phyloP scores from a whole-genome alignment of 1,284 basidiomycete genomes.

The Heterobasidion irregulare region DNA sequence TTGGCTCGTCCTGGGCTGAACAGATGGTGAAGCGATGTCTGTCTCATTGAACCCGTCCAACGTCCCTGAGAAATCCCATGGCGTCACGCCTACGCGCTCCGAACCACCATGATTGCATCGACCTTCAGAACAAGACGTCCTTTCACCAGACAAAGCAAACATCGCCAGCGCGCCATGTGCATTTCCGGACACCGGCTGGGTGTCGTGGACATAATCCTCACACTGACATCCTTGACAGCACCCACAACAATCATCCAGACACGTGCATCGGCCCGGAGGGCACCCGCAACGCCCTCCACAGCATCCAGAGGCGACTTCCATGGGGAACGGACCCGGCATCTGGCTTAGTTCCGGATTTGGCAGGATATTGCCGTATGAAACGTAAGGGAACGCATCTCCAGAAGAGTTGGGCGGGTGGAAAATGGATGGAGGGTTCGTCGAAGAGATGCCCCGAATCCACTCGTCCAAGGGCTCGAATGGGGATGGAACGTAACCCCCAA shows the following conservation, averaged over 20 bases:
- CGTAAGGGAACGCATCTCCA: background rate
- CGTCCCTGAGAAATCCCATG: too few relatives aligned
- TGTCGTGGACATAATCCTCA: constrained; percentile 13
- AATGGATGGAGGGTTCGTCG: background rate
- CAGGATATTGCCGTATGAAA: constrained; percentile 4
- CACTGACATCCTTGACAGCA: constrained; percentile 25
- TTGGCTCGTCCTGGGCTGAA: too few relatives aligned
- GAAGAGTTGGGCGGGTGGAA: background rate
- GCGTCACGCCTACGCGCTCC: too few relatives aligned
- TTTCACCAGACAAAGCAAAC: constrained; percentile 22
- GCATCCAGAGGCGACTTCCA: constrained; percentile 14
- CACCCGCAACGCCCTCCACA: constrained; percentile 27
- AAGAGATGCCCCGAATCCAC: constrained; percentile 10
- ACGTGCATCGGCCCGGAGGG: constrained; percentile 23
- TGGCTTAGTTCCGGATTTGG: constrained; percentile 7
- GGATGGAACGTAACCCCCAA: constrained; percentile 5
- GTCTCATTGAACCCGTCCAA: too few relatives aligned
- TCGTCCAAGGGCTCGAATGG: constrained; percentile 10
- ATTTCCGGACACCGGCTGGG: constrained; percentile 8
- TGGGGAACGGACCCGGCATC: constrained; percentile 7
- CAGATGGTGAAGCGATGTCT: too few relatives aligned
- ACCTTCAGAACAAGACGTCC: constrained; percentile 16
- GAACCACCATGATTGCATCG: too few relatives aligned
- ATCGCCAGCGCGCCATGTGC: constrained; percentile 14
- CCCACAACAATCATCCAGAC: constrained; percentile 23